Evolutionary conservation across 305 asterid genomes (phyloP), one percentile per base, ranked within the genome.

Genomic region (Fraxinus dipetala): DNA sequence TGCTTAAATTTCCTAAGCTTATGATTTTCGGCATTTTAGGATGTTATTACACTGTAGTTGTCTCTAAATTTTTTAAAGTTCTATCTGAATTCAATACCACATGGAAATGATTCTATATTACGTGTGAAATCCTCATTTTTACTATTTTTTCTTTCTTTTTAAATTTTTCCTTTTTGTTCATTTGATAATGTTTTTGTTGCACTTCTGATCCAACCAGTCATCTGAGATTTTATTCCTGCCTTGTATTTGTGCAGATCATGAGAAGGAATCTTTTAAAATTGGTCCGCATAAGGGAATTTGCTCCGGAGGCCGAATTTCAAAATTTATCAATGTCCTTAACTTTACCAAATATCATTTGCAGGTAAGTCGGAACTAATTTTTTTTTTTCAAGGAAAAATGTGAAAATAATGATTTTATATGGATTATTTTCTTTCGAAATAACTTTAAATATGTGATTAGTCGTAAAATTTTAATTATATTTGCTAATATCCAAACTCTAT

Each of bases 291-390:
- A 90, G 96, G 87, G 99, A 96, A 89, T 96, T 94, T 69, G 97
- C 98, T 84, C 97, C 98, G 2, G 98, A 96, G 92, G 98, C 99
- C 48, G 96, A 92, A 87, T 91, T 96, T 86, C 88, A 80, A 6
- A 84, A 85, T 79, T 85, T 69, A 30, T 85, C 88, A 40, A 51
- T 85, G 82, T 86, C 96, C 81, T 87, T 93, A 82, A 90, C 84
- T 65, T 86, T 96, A 78, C 98, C 99, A 48, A 93, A 96, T 78
- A 94, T 94, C 84, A 90, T 93, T 85, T 96, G 99, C 99, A 94
- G 99, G 99, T 95, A 85, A 34, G 59, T 48, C 14, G 18, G 35
- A 30, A 13, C 20, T 34, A 51, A 0, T 26, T 54, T 30, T 51
- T 18, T 70, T 7, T 28, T 30, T 43, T 5, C 8, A 2, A 77